Conservation (phyloP, 169 alveolate genomes). For the Eimeria praecox region DNA sequence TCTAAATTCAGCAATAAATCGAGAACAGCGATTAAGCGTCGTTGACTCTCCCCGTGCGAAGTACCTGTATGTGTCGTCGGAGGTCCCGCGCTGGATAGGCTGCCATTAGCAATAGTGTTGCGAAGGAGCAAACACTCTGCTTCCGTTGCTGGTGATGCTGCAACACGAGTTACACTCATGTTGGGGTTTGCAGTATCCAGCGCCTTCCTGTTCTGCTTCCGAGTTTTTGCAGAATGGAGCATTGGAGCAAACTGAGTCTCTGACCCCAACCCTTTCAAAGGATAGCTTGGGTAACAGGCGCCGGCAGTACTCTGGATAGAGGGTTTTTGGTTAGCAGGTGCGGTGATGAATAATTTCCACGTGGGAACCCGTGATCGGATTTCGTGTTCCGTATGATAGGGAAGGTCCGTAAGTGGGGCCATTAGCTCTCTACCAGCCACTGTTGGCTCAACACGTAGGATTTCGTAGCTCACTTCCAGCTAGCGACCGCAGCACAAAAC, state of each 20-base stretch:
- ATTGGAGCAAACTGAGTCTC: background rate
- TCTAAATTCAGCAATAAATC: background rate
- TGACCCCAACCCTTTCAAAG: background rate
- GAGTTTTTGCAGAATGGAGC: background rate
- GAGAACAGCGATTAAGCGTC: no score
- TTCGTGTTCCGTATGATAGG: background rate
- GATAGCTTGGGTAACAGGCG: background rate
- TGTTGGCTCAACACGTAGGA: background rate
- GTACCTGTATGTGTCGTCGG: slow-evolving; percentile 64
- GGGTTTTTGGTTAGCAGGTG: background rate
- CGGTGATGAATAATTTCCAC: background rate
- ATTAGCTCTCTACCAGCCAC: background rate
- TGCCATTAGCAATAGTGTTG: slow-evolving; percentile 53
- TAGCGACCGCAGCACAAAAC: slow-evolving; percentile 13
- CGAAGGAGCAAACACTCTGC: slow-evolving; percentile 40
- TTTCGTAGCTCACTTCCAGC: slow-evolving; percentile 41
- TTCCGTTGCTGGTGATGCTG: slow-evolving; percentile 69
- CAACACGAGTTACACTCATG: background rate
- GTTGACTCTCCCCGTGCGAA: background rate
- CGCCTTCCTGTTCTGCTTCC: background rate
- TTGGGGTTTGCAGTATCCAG: background rate
- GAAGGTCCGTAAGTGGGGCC: background rate
- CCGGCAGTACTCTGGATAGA: background rate
- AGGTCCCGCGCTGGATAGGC: background rate
- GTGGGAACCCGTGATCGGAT: no score